These are phyloP conservation scores for Aureobasidium sp. DNA, from an alignment of 2,329 filamentous ascomycete genomes.

Conservation along the genomic window DNA sequence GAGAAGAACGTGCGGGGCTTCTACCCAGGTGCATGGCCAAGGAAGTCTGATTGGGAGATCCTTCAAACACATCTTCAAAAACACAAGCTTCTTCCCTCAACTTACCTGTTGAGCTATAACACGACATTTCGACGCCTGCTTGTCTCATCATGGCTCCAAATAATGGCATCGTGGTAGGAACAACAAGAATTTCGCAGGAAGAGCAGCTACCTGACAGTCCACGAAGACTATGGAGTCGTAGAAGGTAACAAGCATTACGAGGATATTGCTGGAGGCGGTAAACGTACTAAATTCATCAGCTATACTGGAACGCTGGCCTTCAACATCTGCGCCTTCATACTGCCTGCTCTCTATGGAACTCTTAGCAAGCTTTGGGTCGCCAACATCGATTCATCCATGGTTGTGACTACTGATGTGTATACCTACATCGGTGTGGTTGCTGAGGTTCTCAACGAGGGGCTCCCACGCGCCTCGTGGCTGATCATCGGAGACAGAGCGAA, in stretches of 20 bases:
- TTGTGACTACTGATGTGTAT: constrained; percentile 59
- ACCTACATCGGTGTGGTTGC: constrained; percentile 62
- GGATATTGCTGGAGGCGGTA: background rate
- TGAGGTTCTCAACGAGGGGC: constrained; percentile 66
- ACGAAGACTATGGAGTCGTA: background rate
- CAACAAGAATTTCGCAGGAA: background rate
- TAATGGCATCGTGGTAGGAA: background rate
- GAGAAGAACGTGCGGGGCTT: background rate
- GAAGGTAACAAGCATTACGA: background rate
- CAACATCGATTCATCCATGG: constrained; percentile 52
- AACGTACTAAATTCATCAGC: constrained; percentile 14
- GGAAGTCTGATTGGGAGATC: background rate
- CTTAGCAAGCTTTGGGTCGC: constrained; percentile 66
- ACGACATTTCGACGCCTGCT: background rate
- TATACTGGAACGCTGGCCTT: constrained; percentile 55
- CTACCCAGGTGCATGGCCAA: background rate
- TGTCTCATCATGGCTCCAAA: background rate
- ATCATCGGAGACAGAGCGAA: constrained; percentile 60
- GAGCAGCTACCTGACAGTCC: background rate
- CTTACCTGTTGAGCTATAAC: background rate
- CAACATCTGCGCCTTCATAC: constrained; percentile 55
- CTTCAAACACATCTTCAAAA: background rate
- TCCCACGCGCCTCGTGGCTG: constrained; percentile 61
- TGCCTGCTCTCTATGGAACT: constrained; percentile 61
- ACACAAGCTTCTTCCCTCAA: no score